Conservation (phyloP, 768 basidiomycete genomes). For the Kwoniella sp. region DNA sequence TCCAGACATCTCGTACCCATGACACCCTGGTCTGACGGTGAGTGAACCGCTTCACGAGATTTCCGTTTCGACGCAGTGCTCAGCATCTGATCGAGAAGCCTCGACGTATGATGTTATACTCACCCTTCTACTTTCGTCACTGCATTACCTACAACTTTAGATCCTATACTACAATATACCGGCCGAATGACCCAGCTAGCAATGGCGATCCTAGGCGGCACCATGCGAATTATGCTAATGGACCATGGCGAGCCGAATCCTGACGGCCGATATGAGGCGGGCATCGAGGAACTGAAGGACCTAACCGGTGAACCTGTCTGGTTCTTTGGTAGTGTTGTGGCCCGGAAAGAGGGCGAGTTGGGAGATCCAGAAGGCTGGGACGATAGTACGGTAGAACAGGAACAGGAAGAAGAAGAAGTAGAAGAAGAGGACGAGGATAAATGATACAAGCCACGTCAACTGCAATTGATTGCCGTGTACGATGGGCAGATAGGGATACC, state of each 20-base stretch:
- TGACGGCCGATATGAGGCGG: constrained; percentile 11
- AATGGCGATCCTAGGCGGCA: constrained; percentile 18
- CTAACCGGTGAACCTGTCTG: constrained; percentile 12
- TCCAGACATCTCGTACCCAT: constrained; percentile 13
- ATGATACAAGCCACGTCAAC: too few relatives aligned
- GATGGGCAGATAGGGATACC: too few relatives aligned
- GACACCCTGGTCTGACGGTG: constrained; percentile 21
- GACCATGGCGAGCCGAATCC: constrained; percentile 16
- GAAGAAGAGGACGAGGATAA: too few relatives aligned
- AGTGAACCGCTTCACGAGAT: too few relatives aligned
- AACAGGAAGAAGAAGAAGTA: background rate
- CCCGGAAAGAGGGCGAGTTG: constrained; percentile 8
- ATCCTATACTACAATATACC: constrained; percentile 12
- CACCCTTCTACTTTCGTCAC: too few relatives aligned
- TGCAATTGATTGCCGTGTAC: too few relatives aligned
- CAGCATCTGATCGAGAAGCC: too few relatives aligned
- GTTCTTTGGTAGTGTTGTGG: constrained; percentile 13
- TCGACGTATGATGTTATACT: too few relatives aligned
- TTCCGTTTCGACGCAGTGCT: too few relatives aligned
- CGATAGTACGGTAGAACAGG: background rate
- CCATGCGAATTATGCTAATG: constrained; percentile 11
- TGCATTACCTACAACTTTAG: background rate
- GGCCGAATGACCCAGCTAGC: constrained; percentile 13
- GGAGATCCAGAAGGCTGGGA: background rate
- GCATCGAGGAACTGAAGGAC: constrained; percentile 13